phyloP scores from a whole-genome alignment of 805 yeast genomes.

The Yamadazyma sp. region DNA sequence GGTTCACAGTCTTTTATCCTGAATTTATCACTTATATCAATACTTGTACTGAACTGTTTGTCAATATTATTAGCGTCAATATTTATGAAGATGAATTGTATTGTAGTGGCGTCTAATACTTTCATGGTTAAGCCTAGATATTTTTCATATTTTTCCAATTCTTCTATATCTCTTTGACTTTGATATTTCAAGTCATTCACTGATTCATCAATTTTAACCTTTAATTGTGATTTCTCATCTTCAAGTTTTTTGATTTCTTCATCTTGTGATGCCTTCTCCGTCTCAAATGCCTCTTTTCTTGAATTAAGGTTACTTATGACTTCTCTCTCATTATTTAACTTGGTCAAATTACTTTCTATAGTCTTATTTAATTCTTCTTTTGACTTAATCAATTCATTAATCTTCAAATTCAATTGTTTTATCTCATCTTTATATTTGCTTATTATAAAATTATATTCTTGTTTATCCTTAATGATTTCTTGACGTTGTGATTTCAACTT shows the following conservation, averaged over 20 bases:
- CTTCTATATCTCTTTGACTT: constrained; percentile 47
- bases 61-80: constrained; percentile 43
- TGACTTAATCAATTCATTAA: constrained; percentile 24
- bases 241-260: constrained; percentile 22
- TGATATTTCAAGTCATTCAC: constrained; percentile 40
- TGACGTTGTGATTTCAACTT: constrained; percentile 22
- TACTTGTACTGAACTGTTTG: constrained; percentile 39
- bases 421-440: constrained; percentile 30
- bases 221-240: constrained; percentile 13
- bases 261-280: constrained; percentile 13
- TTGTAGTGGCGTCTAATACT: constrained; percentile 43
- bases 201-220: constrained; percentile 21
- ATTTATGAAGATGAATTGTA: constrained; percentile 48
- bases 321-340: constrained; percentile 27
- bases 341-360: constrained; percentile 22
- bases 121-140: constrained; percentile 55
- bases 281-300: constrained; percentile 32
- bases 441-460: constrained; percentile 27
- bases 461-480: constrained; percentile 29
- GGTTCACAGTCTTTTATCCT: constrained; percentile 40
- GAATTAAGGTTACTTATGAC: constrained; percentile 31
- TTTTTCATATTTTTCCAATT: constrained; percentile 48
- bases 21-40: constrained; percentile 46
- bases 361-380: constrained; percentile 26
- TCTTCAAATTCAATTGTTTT: constrained; percentile 25